Conservation (phyloP, 2,329 filamentous ascomycete genomes). For the Pestalotiopsis sp. region DNA sequence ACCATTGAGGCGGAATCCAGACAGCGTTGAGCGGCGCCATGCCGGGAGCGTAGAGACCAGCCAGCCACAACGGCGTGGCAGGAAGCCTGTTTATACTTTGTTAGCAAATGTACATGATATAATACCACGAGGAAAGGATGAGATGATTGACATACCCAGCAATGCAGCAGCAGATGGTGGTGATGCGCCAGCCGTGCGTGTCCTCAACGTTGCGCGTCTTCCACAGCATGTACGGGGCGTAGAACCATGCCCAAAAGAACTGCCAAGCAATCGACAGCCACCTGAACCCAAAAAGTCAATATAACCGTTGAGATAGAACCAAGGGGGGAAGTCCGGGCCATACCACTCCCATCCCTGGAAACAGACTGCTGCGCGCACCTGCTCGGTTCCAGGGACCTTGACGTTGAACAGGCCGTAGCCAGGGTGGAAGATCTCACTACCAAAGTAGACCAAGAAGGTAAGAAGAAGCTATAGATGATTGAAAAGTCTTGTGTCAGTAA, state of each 20-base stretch:
- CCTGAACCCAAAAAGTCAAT: conserved; percentile 34
- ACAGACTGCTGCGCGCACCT: conserved; percentile 45
- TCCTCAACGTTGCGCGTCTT: conserved; percentile 63
- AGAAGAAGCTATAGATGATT: conserved; percentile 51
- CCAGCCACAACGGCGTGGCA: conserved; percentile 69
- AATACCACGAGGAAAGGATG: background rate
- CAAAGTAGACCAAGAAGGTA: conserved; percentile 62
- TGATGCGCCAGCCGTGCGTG: conserved; percentile 67
- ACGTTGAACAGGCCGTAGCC: conserved; percentile 64
- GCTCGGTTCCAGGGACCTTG: conserved; percentile 60
- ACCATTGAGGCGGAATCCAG: conserved; percentile 67
- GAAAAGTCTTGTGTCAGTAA: background rate
- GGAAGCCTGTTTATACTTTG: conserved; percentile 49
- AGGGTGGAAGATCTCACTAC: conserved; percentile 67
- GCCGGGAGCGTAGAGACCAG: conserved; percentile 56
- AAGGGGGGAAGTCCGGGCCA: conserved; percentile 1
- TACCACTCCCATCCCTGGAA: conserved; percentile 67
- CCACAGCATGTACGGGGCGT: conserved; percentile 65
- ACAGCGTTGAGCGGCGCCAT: conserved; percentile 56
- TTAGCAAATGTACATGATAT: background rate
- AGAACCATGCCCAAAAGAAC: conserved; percentile 64
- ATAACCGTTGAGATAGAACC: background rate
- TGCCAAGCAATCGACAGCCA: conserved; percentile 68
- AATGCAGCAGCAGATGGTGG: conserved; percentile 59
- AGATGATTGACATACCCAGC: conserved; percentile 41